phyloP scores from a whole-genome alignment of 176 grass and related monocot genomes.

The Calamus simplicifolius region DNA sequence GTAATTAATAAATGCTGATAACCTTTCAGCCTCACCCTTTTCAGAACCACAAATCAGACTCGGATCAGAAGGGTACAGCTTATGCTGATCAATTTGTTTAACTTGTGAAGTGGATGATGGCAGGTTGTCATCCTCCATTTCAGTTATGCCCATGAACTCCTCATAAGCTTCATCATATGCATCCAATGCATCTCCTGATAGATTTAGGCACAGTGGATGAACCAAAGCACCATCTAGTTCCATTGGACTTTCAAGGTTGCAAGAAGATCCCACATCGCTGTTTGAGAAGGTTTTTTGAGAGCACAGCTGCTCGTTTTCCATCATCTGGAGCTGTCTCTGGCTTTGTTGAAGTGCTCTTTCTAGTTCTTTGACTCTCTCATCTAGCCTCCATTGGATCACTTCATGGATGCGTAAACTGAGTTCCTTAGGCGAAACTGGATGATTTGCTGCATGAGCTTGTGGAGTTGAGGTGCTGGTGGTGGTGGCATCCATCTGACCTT shows the following conservation, averaged over 20 bases:
- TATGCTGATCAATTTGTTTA: conserved; percentile 22
- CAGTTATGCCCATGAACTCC: conserved; percentile 59
- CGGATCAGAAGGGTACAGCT: conserved; percentile 28
- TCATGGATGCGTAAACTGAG: conserved; percentile 77
- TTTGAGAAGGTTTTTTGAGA: conserved; percentile 54
- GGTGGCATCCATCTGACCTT: conserved; percentile 28
- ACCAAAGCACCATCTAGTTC: conserved; percentile 24
- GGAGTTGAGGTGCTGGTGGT: conserved; percentile 39
- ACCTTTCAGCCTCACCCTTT: conserved; percentile 7
- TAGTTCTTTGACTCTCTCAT: conserved; percentile 74
- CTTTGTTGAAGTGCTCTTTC: conserved; percentile 54
- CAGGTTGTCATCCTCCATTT: conserved; percentile 10
- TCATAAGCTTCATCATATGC: conserved; percentile 82
- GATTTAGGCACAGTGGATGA: conserved; percentile 63
- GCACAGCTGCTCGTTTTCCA: conserved; percentile 30
- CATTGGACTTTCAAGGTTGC: conserved; percentile 54
- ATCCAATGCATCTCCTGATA: conserved; percentile 68
- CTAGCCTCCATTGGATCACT: conserved; percentile 60
- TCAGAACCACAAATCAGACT: conserved; percentile 45
- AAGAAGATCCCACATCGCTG: conserved; percentile 57
- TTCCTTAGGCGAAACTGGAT: conserved; percentile 63
- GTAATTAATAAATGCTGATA: background rate
- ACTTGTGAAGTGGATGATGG: conserved; percentile 36
- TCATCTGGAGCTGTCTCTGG: conserved; percentile 40
- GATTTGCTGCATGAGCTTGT: conserved; percentile 28